Evolutionary conservation across 306 rosid species (phyloP), one percentile per base, ranked within the genome.

Genomic region (Hippophae gyantsensis): DNA sequence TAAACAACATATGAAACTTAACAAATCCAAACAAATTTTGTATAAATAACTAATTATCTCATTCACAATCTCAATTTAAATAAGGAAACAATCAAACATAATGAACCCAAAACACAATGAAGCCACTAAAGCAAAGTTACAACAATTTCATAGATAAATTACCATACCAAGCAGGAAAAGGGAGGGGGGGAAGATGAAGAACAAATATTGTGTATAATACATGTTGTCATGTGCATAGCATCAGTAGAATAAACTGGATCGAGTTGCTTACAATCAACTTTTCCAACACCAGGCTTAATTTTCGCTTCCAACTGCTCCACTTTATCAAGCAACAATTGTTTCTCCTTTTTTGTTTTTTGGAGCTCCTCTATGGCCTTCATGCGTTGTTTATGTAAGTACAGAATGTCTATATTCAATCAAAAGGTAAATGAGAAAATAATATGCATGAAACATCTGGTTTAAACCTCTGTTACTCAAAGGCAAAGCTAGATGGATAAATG

Each of bases 381-480:
- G 42, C 95, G 90, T 25, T 82, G 83, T 52, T 77, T 76, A 70
- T 89, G 81, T 46, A 89, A 77, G 78, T 69, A 79, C 44, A 86
- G 52, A 63, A 89, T 86, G 63, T 86, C 97, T 89, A 69, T 25
- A 58, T 10, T 56, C 23, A 51, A 60, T 48, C 58, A 65, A 54
- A 57, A 60, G 54, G 52, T 32, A 53, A 56, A 60, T 68, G 2
- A n/a, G 42, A 68, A 25, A 55, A 18, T 42, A 26, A 2, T 13
- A 25, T 54, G 10, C 3, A 38, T 9, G 6, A 52, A 42, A 42
- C 8, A 7, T 27, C 8, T 10, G 10, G 63, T 14, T 44, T 10
- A 25, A 25, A 59, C 48, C 23, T 42, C 13, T 23, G 9, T 0
- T 7, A 14, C 9, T n/a, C 9, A 26, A 48, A 40, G 26, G 12